phyloP scores from a whole-genome alignment of 495 filamentous ascomycete genomes.

The Tuber indicum region DNA sequence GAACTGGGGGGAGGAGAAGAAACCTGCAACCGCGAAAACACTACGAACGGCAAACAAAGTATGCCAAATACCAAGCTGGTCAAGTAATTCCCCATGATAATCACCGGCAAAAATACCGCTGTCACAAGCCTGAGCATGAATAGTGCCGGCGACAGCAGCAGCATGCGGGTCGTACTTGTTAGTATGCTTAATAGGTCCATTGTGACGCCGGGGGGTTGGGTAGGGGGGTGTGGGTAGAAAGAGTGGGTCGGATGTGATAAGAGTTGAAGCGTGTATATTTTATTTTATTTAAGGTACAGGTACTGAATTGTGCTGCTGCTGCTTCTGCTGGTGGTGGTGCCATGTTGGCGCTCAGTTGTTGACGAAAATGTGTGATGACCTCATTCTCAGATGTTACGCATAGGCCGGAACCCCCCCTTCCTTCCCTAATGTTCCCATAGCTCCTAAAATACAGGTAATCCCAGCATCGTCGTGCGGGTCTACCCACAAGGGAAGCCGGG shows the following conservation, averaged over 20 bases:
- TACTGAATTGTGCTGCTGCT: not conserved
- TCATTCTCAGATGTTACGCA: not conserved
- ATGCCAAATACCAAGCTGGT: constrained; percentile 5
- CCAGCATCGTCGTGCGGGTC: too few species aligned
- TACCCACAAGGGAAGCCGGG: not conserved
- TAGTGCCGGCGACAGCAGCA: constrained; percentile 17
- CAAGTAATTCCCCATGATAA: constrained; percentile 14
- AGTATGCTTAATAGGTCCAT: constrained; percentile 20
- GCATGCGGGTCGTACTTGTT: not conserved
- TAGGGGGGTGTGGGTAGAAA: not conserved
- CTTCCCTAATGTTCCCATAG: too few species aligned
- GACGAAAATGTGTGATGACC: not conserved
- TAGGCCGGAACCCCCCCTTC: not conserved
- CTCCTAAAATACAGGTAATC: too few species aligned
- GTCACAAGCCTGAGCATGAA: constrained; percentile 14
- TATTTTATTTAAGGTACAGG: not conserved
- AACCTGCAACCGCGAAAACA: constrained; percentile 28
- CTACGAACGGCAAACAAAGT: constrained; percentile 12
- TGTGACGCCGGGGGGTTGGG: not conserved
- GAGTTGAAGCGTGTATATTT: not conserved
- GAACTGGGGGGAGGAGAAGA: not conserved
- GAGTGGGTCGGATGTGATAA: not conserved
- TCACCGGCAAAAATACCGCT: constrained; percentile 18
- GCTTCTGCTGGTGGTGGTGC: not conserved
- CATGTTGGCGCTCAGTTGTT: not conserved